Evolutionary conservation across 139 green algal genomes (phyloP).

Genomic region (Chlorella sp.): DNA sequence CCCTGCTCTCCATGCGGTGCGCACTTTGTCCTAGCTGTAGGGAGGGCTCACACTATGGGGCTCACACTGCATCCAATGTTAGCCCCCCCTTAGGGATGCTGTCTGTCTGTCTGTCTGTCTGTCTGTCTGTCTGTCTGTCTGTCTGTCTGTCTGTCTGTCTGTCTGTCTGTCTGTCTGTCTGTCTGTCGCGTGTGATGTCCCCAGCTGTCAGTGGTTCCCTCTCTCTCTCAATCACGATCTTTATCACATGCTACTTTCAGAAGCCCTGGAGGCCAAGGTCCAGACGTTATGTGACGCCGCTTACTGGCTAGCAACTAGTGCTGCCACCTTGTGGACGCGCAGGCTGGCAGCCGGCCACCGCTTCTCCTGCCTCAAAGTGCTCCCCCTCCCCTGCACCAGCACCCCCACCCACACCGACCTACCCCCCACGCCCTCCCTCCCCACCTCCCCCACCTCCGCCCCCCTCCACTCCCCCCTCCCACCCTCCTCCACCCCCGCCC

Average conservation of each 20-base stretch:
- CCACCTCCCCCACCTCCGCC: not conserved
- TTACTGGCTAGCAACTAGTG: not conserved
- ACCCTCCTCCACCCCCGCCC: not conserved
- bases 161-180: not conserved
- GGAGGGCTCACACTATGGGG: not conserved
- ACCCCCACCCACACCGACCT: not conserved
- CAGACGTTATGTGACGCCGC: not conserved
- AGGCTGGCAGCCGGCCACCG: constrained; percentile 11
- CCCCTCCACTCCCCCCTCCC: not conserved
- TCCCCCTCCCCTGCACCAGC: constrained; percentile 13
- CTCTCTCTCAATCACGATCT: too few species aligned
- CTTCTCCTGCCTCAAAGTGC: constrained; percentile 6
- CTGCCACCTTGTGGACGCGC: not conserved
- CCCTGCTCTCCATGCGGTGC: constrained; percentile 4
- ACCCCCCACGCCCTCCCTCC: not conserved
- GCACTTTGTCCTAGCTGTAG: not conserved
- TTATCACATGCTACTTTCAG: too few species aligned
- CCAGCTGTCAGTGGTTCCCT: too few species aligned
- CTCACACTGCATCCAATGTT: not conserved
- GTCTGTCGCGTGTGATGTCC: not conserved
- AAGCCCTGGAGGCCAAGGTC: not conserved
- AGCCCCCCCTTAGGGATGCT: too few species aligned
- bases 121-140: not conserved
- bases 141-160: too few species aligned
- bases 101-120: not conserved